These are phyloP conservation scores for Leccinum incarnatum DNA, from an alignment of 768 basidiomycete genomes.

Conservation along the genomic window DNA sequence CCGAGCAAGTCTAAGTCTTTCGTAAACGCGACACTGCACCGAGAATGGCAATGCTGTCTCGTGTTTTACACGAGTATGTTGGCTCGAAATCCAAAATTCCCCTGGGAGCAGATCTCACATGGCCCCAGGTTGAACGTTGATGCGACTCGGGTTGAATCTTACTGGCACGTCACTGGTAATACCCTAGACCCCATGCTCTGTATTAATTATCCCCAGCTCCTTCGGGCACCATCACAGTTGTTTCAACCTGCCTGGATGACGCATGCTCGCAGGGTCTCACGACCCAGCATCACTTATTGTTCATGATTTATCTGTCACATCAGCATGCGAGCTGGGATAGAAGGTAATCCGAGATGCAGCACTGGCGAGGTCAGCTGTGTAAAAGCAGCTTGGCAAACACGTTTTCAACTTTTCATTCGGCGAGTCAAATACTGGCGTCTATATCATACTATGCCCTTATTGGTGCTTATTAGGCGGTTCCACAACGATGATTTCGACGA, in stretches of 20 bases:
- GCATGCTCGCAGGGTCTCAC: constrained; percentile 17
- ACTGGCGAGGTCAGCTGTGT: background rate
- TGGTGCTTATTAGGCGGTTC: constrained; percentile 5
- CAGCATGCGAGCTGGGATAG: background rate
- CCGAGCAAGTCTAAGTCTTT: no score
- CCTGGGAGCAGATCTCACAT: background rate
- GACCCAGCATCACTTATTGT: background rate
- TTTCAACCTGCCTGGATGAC: constrained; percentile 3
- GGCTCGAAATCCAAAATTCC: background rate
- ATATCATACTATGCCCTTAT: background rate
- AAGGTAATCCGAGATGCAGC: background rate
- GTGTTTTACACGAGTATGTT: no score
- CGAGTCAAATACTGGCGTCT: background rate
- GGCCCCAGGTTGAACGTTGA: background rate
- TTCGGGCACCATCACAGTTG: constrained; percentile 4
- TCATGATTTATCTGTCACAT: background rate
- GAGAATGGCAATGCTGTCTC: background rate
- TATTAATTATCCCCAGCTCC: background rate
- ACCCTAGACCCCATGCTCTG: constrained; percentile 8
- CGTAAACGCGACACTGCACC: background rate
- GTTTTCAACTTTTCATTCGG: constrained; percentile 4
- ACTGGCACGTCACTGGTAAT: background rate
- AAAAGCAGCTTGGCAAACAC: constrained; percentile 2
- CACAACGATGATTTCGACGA: constrained; percentile 3
- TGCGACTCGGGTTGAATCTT: background rate